These are phyloP conservation scores for Asterella californica DNA, from an alignment of 225 moss, liverwort and hornwort species.

Conservation along the genomic window DNA sequence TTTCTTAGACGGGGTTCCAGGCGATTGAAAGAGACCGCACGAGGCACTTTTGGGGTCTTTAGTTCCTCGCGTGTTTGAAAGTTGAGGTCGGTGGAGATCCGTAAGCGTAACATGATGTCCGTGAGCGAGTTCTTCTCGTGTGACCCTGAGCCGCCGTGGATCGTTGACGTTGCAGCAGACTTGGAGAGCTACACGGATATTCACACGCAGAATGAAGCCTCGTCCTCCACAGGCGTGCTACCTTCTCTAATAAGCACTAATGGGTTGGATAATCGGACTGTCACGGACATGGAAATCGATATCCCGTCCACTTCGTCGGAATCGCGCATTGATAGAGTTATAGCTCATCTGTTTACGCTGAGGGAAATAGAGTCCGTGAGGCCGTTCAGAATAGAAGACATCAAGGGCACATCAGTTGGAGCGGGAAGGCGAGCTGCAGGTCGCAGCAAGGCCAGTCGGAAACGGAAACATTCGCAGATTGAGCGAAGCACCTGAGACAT, in stretches of 20 bases:
- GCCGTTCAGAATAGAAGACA: constrained; percentile 6
- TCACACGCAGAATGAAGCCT: not conserved
- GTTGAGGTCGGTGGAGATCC: constrained; percentile 20
- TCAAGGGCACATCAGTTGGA: not conserved
- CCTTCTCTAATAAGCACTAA: not conserved
- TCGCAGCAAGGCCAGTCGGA: constrained; percentile 18
- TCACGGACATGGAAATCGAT: constrained; percentile 19
- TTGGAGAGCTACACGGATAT: constrained; percentile 21
- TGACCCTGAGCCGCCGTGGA: constrained; percentile 24
- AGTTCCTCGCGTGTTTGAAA: not conserved
- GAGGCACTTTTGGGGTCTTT: not conserved
- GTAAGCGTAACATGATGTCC: constrained; percentile 25
- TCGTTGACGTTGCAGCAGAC: constrained; percentile 15
- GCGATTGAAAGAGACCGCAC: not conserved
- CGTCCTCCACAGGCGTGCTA: not conserved
- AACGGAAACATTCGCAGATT: constrained; percentile 13
- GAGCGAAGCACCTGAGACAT: not conserved
- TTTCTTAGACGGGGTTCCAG: not conserved
- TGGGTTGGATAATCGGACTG: not conserved
- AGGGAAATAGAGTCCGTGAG: constrained; percentile 18
- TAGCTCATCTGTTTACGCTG: constrained; percentile 13
- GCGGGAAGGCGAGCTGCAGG: not conserved
- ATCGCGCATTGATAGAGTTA: constrained; percentile 5
- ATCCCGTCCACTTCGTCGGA: not conserved
- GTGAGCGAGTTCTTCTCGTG: constrained; percentile 24